Conservation (phyloP, 2,329 filamentous ascomycete genomes). For the Rhytidhysteron rufulum region DNA sequence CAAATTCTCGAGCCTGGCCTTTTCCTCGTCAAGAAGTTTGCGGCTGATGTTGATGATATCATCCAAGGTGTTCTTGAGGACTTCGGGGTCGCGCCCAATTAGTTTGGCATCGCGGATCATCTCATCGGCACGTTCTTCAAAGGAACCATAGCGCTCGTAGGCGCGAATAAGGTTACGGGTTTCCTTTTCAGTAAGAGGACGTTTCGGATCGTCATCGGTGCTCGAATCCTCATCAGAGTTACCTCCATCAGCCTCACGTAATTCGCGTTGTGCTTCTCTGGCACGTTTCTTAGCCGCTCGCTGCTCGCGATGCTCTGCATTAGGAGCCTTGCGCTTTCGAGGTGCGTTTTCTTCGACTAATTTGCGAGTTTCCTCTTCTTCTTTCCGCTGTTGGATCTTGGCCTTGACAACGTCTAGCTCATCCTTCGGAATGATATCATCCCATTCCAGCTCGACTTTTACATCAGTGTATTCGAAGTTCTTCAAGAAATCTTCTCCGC, state of each 20-base stretch:
- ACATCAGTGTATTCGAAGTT: conserved; percentile 93
- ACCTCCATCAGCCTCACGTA: conserved; percentile 50
- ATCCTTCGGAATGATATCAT: conserved; percentile 95
- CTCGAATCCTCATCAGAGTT: conserved; percentile 53
- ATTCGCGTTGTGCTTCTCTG: conserved; percentile 59
- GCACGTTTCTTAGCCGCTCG: conserved; percentile 67
- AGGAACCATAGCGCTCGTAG: conserved; percentile 84
- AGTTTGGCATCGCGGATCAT: conserved; percentile 84
- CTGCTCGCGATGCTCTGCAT: conserved; percentile 60
- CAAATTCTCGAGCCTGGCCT: conserved; percentile 56
- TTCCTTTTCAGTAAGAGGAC: conserved; percentile 89
- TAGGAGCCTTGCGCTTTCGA: conserved; percentile 63
- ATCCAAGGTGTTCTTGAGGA: conserved; percentile 70
- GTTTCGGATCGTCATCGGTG: conserved; percentile 70
- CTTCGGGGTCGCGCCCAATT: conserved; percentile 73
- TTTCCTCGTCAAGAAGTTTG: conserved; percentile 69
- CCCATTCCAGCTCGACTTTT: conserved; percentile 95
- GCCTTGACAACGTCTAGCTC: conserved; percentile 85
- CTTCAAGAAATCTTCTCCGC: conserved; percentile 91
- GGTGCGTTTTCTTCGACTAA: conserved; percentile 83
- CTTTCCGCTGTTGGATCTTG: conserved; percentile 78
- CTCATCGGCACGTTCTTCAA: conserved; percentile 84
- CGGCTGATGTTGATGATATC: conserved; percentile 74
- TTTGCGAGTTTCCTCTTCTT: conserved; percentile 77
- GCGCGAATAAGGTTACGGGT: conserved; percentile 87